These are phyloP conservation scores for Starmerella etchellsii DNA, from an alignment of 805 yeast species.

Conservation along the genomic window DNA sequence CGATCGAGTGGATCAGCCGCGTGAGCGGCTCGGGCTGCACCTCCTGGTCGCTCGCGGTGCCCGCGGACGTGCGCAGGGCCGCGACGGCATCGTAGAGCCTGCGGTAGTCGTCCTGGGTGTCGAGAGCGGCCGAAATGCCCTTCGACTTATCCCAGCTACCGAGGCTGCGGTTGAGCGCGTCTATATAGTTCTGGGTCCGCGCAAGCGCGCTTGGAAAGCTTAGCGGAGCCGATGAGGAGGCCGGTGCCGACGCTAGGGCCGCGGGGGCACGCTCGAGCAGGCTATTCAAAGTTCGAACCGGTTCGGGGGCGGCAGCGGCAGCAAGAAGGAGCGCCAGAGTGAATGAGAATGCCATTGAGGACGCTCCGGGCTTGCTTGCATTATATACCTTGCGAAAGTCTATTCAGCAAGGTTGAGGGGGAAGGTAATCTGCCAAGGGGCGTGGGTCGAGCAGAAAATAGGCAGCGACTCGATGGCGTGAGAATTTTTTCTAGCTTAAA, in stretches of 20 bases:
- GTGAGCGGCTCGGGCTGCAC: not conserved
- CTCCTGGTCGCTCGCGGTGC: not conserved
- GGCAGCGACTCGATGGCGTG: too few species aligned
- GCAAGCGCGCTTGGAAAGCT: not conserved
- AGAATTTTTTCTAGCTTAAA: too few species aligned
- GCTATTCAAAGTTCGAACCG: not conserved
- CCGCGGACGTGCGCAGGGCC: constrained; percentile 1
- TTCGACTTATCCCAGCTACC: not conserved
- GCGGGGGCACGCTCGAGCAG: too few species aligned
- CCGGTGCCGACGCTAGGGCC: too few species aligned
- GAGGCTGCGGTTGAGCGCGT: not conserved
- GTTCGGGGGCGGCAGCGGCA: not conserved
- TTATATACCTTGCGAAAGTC: too few species aligned
- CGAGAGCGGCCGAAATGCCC: constrained; percentile 4
- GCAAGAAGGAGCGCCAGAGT: not conserved
- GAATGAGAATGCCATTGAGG: too few species aligned
- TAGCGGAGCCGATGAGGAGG: too few species aligned
- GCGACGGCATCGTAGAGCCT: not conserved
- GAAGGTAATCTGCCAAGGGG: too few species aligned
- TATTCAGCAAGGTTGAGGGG: too few species aligned
- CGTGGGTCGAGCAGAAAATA: too few species aligned
- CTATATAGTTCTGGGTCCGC: not conserved
- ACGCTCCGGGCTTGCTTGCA: not conserved
- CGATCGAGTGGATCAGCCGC: not conserved
- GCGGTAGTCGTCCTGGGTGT: constrained; percentile 1